Percentiles rank a stretch among this genome's conserved stretches.
phyloP scores from a whole-genome alignment of 768 basidiomycete species.

The Dentipellis fragilis region DNA sequence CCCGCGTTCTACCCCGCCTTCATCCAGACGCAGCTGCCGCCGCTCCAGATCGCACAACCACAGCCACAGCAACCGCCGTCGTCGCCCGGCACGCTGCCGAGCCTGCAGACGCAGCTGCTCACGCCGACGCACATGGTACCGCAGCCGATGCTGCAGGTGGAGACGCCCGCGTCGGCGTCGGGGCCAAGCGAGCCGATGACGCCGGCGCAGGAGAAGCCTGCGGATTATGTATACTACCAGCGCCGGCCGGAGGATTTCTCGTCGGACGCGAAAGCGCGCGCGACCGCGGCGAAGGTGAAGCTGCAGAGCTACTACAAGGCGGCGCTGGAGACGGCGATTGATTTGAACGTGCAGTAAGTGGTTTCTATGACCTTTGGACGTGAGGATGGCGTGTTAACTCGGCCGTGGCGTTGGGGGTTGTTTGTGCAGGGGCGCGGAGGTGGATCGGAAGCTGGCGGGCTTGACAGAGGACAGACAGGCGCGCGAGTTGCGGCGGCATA shows the following conservation, averaged over 20 bases:
- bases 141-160: not conserved
- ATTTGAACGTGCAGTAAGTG: conserved; percentile 77
- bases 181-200: not conserved
- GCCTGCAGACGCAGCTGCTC: not conserved
- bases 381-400: not conserved
- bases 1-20: not conserved
- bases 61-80: no score
- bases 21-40: not conserved
- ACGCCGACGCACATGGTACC: not conserved
- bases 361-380: not conserved
- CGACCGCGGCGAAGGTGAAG: conserved; percentile 88
- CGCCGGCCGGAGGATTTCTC: conserved; percentile 69
- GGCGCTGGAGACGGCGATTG: conserved; percentile 93
- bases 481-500: conserved; percentile 53
- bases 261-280: conserved; percentile 69
- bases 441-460: conserved; percentile 68
- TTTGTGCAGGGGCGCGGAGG: conserved; percentile 63
- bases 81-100: not conserved
- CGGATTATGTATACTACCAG: conserved; percentile 93
- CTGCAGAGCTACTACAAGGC: conserved; percentile 95
- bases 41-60: no score
- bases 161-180: not conserved
- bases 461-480: conserved; percentile 79
- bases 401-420: not conserved
- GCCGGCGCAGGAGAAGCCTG: conserved; percentile 24